Base-by-base conservation (phyloP, 495 filamentous ascomycete species). In the Chaetomium cochliodes region DNA sequence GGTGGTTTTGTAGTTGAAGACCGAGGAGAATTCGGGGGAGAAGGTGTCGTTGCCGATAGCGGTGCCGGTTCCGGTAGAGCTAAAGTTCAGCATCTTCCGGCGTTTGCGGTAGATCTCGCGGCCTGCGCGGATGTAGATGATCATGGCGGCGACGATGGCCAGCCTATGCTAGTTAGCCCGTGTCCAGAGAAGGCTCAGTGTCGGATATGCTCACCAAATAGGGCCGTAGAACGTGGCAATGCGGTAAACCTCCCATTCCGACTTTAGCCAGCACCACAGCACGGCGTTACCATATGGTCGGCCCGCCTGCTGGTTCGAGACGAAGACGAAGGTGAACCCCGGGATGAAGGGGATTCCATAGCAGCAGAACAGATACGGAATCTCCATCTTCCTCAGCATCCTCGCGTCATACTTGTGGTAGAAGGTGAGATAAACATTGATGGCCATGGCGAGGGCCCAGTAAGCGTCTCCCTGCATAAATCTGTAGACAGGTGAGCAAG, bases 381-480 rank as follows among this genome's bases (percentile, higher is more conserved):
- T 83, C 70, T 96, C 92, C 65, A 93, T 80, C 18, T 72, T 79
- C 3, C 87, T 85, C 55, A 96, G 82, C 60, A 86, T 82, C 2
- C 83, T 76, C 0, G 88, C 86, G 56, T 88, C 85, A 70, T 87
- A 93, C 65, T 88, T 87, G 67, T 82, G 82, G 74, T 93, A 94
- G 68, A 96, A 92, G 18, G 91, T 93, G 22, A 96, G 78, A 70
- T 90, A 92, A 65, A 96, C 92, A 70, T 96, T 96, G 63, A 89
- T 80, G 3, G 92, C 90, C 92, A 96, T 96, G 55, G 88, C 88
- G 52, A 93, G 80, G 1, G 88, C 88, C 90, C 89, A 92, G 49
- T 88, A 79, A 3, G 90, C 88, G 77, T 96, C 91, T 4, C 91
- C 90, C 2, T 89, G 85, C 76, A 90, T 80, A 62, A 92, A 91